Percentiles rank a stretch among this genome's conserved stretches.
These are phyloP conservation scores for Gynandropsis gynandra DNA, from an alignment of 345 rosid species.

Conservation along the genomic window DNA sequence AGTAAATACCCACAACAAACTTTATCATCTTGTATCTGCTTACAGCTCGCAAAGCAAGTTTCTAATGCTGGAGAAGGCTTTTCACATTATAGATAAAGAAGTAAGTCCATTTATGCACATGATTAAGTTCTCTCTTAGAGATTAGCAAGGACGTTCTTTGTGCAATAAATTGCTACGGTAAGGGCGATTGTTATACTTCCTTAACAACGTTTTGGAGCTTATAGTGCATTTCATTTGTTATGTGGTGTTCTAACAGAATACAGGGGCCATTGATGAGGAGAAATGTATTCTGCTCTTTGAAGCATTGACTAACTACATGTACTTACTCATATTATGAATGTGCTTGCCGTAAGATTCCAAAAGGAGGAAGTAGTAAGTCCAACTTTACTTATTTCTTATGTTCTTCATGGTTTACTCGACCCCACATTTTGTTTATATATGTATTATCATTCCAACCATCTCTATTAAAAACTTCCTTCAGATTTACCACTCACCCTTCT, in stretches of 20 bases:
- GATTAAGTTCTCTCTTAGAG: slow-evolving; percentile 15
- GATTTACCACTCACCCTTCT: slow-evolving; percentile 51
- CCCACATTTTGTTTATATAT: slow-evolving; percentile 30
- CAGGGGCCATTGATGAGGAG: too few relatives aligned
- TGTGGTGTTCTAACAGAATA: slow-evolving; percentile 38
- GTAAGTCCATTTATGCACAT: slow-evolving; percentile 3
- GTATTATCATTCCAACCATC: slow-evolving; percentile 53
- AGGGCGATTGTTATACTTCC: too few relatives aligned
- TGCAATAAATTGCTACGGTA: too few relatives aligned
- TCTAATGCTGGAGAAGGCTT: slow-evolving; percentile 67
- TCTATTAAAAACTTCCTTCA: slow-evolving; percentile 48
- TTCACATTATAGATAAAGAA: slow-evolving; percentile 60
- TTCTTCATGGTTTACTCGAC: slow-evolving; percentile 31
- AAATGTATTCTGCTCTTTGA: slow-evolving; percentile 68
- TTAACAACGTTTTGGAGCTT: too few relatives aligned
- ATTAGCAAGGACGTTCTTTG: slow-evolving; percentile 8
- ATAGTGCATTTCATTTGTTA: neutral
- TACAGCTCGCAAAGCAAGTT: slow-evolving; percentile 87
- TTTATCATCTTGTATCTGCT: slow-evolving; percentile 15
- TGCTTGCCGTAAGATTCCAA: too few relatives aligned
- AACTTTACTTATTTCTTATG: slow-evolving; percentile 18
- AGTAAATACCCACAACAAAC: neutral
- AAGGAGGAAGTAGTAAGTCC: slow-evolving; percentile 82
- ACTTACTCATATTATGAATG: slow-evolving; percentile 8
- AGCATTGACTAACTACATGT: slow-evolving; percentile 86